Conservation (phyloP, 2,329 filamentous ascomycete genomes). For the Ceratocystis huliohia region DNA sequence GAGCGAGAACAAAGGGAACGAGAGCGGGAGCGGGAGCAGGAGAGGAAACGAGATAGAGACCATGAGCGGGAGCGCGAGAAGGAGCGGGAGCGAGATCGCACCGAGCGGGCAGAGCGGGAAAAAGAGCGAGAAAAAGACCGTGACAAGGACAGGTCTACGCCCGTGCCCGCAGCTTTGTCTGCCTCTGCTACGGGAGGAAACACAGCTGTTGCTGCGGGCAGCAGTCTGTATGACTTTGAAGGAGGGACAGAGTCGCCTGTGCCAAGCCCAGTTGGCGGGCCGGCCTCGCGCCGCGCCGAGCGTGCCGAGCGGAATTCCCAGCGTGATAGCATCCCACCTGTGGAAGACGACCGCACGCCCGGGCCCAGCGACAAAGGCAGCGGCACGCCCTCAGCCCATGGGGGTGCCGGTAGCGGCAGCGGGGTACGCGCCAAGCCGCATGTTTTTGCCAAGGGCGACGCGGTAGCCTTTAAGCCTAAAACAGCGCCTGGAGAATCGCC, state of each 20-base stretch:
- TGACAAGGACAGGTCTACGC: slow-evolving; percentile 23
- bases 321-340: slow-evolving; percentile 37
- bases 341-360: slow-evolving; percentile 27
- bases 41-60: slow-evolving; percentile 3
- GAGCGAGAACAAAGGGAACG: slow-evolving; percentile 11
- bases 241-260: slow-evolving; percentile 35
- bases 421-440: slow-evolving; percentile 36
- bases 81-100: slow-evolving; percentile 5
- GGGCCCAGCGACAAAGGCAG: slow-evolving; percentile 36
- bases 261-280: slow-evolving; percentile 32
- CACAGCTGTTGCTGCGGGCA: slow-evolving; percentile 11
- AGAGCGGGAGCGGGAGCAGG: slow-evolving; percentile 12
- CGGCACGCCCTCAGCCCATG: neutral
- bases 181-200: neutral
- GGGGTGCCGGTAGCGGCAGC: slow-evolving; percentile 27
- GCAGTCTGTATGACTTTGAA: slow-evolving; percentile 34
- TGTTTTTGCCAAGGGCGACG: slow-evolving; percentile 47
- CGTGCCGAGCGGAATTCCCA: slow-evolving; percentile 30
- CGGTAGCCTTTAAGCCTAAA: slow-evolving; percentile 55
- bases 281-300: slow-evolving; percentile 24
- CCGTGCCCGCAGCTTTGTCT: neutral
- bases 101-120: slow-evolving; percentile 18
- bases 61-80: slow-evolving; percentile 10
- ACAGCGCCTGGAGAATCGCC: slow-evolving; percentile 35
- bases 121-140: slow-evolving; percentile 24